Base-by-base conservation (phyloP, 768 basidiomycete species). In the Boletellus sp. region DNA sequence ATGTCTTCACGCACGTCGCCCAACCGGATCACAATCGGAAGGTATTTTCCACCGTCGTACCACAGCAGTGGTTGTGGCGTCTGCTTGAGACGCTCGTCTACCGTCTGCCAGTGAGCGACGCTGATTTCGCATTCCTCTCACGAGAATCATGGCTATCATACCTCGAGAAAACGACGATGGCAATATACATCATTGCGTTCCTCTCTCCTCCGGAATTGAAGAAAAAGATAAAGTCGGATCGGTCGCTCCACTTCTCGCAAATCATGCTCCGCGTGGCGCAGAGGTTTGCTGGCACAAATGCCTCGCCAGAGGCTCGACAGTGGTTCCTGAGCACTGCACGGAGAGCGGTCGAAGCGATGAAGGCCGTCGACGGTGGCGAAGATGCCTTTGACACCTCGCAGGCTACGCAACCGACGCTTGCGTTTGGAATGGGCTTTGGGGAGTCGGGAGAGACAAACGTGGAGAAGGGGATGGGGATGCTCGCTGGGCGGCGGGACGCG, bases 121-220 rank as follows among this genome's bases (percentile, higher is more conserved):
- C 74, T 16, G 93, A 96, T 68, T 89, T 90, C 64, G 70, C 82
- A 60, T 68, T 87, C 53, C 69, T 81, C 57, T 68, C 72, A 47
- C 74, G 81, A 54, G 85, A 90, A 61, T 61, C 71, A 19, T 92
- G 89, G 84, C 66, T 94, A 39, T 80, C 82, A 36, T 87, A 90
- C 66, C 69, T 90, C 54, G 90, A 94, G 73, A 88, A 87, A 57
- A 71, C 77, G 45, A 74, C 87, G 40, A 81, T 94, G 75, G 79
- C 80, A n/a, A 78, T 96, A 36, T 97, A 96, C 71, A 85, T 85
- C 33, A 72, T 97, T 54, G 81, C 85, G 20, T 97, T 93, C 74
- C 73, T 94, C 47, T 81, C 92, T 3, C 79, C 92, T 2, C 83
- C 85, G 4, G 74, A 78, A 23, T 62, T 94, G 54, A 93, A 94